Conservation (phyloP, 805 yeast species). For the Starmerella etchellsii region DNA sequence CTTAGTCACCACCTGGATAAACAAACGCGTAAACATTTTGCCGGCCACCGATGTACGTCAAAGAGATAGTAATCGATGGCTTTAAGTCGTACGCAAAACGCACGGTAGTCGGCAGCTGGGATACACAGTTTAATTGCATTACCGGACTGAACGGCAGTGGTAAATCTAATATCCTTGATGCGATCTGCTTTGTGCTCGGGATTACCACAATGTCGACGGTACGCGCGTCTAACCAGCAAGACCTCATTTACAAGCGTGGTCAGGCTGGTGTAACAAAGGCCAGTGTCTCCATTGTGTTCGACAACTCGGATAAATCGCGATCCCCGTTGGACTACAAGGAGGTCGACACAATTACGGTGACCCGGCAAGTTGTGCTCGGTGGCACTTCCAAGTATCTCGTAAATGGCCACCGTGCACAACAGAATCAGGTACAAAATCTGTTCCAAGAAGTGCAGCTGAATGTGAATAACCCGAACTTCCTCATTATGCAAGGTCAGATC, state of each 20-base stretch:
- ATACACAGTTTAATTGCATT: slow-evolving; percentile 89
- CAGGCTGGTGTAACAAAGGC: slow-evolving; percentile 98
- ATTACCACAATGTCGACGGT: slow-evolving; percentile 90
- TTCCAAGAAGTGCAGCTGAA: slow-evolving; percentile 92
- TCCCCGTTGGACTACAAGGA: slow-evolving; percentile 84
- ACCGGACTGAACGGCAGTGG: slow-evolving; percentile 98
- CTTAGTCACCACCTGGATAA: no score
- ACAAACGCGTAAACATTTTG: no score
- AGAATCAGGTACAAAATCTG: slow-evolving; percentile 74
- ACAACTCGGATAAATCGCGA: slow-evolving; percentile 59
- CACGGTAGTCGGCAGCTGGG: slow-evolving; percentile 94
- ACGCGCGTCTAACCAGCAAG: slow-evolving; percentile 85
- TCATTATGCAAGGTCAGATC: slow-evolving; percentile 97
- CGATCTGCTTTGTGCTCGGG: slow-evolving; percentile 96
- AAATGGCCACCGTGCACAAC: slow-evolving; percentile 94
- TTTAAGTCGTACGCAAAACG: slow-evolving; percentile 95
- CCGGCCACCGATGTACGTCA: slow-evolving; percentile 78
- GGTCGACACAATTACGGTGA: slow-evolving; percentile 57
- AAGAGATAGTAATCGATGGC: slow-evolving; percentile 91
- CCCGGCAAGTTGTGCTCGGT: slow-evolving; percentile 81
- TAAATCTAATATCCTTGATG: slow-evolving; percentile 88
- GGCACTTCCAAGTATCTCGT: slow-evolving; percentile 85
- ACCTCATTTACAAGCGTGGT: slow-evolving; percentile 89
- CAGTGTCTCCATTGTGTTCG: slow-evolving; percentile 89
- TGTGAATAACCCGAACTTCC: slow-evolving; percentile 90